phyloP scores from a whole-genome alignment of 2,329 filamentous ascomycete genomes.

The Fusarium longipes region DNA sequence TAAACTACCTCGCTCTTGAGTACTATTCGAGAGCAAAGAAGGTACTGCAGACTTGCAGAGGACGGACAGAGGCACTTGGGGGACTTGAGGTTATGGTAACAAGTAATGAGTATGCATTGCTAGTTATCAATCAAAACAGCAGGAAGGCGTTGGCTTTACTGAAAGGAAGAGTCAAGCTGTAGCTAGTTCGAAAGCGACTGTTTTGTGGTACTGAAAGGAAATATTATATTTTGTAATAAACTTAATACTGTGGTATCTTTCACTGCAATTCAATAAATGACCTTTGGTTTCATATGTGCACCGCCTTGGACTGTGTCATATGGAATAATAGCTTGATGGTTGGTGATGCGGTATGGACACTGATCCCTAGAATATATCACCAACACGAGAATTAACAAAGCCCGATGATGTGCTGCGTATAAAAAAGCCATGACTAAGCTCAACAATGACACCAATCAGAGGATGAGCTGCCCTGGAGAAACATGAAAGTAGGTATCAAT shows the following conservation, averaged over 20 bases:
- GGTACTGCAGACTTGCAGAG: background rate
- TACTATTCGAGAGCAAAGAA: constrained; percentile 68
- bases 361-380: no score
- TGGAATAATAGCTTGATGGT: no score
- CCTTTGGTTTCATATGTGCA: background rate
- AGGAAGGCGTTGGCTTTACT: constrained; percentile 45
- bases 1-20: constrained; percentile 69
- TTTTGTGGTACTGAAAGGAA: no score
- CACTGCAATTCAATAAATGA: no score
- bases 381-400: no score
- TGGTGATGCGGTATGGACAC: no score
- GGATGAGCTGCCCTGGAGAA: background rate
- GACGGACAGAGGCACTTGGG: constrained; percentile 4
- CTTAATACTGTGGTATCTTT: no score
- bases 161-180: constrained; percentile 44
- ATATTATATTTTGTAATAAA: no score
- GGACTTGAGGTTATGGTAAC: constrained; percentile 49
- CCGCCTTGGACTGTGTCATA: no score
- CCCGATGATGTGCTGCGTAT: no score
- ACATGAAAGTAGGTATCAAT: background rate
- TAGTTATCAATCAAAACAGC: constrained; percentile 49
- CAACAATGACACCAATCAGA: no score
- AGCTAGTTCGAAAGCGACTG: background rate
- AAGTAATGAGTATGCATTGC: constrained; percentile 50
- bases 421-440: no score